Percentiles rank a stretch among this genome's conserved stretches.
These are phyloP conservation scores for Xanthoconium separans DNA, from an alignment of 1,284 basidiomycete genomes.

Conservation along the genomic window DNA sequence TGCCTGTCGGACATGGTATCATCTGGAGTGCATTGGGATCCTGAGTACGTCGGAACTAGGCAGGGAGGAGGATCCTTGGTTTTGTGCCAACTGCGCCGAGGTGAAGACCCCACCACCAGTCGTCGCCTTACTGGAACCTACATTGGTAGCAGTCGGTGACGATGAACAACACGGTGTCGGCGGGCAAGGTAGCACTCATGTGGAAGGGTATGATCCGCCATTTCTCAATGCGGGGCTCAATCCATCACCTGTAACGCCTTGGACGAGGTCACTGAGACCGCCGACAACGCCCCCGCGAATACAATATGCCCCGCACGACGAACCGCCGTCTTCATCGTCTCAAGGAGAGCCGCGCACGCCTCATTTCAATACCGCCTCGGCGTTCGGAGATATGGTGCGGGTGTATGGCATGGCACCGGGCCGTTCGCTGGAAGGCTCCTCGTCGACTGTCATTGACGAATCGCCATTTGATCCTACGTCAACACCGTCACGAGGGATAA, in stretches of 20 bases:
- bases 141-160: slow-evolving; percentile 61
- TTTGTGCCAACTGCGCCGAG: slow-evolving; percentile 55
- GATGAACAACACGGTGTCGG: slow-evolving; percentile 18
- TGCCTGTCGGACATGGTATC: slow-evolving; percentile 73
- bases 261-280: slow-evolving; percentile 33
- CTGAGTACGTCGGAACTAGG: slow-evolving; percentile 60
- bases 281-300: slow-evolving; percentile 46
- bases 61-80: slow-evolving; percentile 74
- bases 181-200: slow-evolving; percentile 18
- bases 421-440: slow-evolving; percentile 34
- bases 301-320: slow-evolving; percentile 34
- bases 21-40: slow-evolving; percentile 73
- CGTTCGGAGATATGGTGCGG: slow-evolving; percentile 38
- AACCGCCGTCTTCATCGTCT: slow-evolving; percentile 35
- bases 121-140: slow-evolving; percentile 49
- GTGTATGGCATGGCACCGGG: slow-evolving; percentile 45
- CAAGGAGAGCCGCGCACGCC: slow-evolving; percentile 51
- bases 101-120: slow-evolving; percentile 42
- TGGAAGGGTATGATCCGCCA: slow-evolving; percentile 46
- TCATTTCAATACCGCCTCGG: slow-evolving; percentile 35
- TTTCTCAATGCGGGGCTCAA: slow-evolving; percentile 53
- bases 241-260: slow-evolving; percentile 53
- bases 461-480: slow-evolving; percentile 69
- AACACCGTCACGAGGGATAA: slow-evolving; percentile 69
- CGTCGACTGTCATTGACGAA: slow-evolving; percentile 41